Conservation (phyloP, 2,329 filamentous ascomycete genomes). For the Penicillium sp. region DNA sequence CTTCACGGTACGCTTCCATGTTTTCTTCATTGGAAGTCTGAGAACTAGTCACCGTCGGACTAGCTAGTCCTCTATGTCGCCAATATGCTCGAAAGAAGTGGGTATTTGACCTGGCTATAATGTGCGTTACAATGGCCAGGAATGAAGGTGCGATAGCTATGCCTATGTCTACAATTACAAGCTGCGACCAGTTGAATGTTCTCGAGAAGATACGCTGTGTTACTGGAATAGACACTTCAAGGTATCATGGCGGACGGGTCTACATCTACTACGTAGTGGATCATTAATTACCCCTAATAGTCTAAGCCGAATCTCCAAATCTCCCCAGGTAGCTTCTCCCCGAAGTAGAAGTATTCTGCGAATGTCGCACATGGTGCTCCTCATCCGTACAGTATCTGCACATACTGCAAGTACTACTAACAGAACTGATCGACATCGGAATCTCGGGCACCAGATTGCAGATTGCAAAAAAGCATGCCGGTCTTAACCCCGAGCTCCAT, state of each 20-base stretch:
- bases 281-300: too few relatives aligned
- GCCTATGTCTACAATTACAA: neutral
- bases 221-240: neutral
- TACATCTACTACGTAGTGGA: neutral
- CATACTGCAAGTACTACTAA: too few relatives aligned
- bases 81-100: too few relatives aligned
- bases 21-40: too few relatives aligned
- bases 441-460: slow-evolving; percentile 16
- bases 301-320: neutral
- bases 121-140: neutral
- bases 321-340: neutral
- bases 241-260: neutral
- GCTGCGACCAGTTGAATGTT: neutral
- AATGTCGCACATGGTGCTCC: neutral
- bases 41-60: too few relatives aligned
- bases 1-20: too few relatives aligned
- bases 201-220: slow-evolving; percentile 2
- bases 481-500: too few relatives aligned
- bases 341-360: slow-evolving; percentile 1
- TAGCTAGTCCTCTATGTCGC: too few relatives aligned
- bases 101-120: neutral
- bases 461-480: slow-evolving; percentile 1
- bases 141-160: too few relatives aligned
- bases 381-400: too few relatives aligned
- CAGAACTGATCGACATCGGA: slow-evolving; percentile 1